Evolutionary conservation across 2,329 filamentous ascomycete genomes (phyloP), one percentile per base, ranked within the genome.

Genomic region (Cordyceps cateniannulata): DNA sequence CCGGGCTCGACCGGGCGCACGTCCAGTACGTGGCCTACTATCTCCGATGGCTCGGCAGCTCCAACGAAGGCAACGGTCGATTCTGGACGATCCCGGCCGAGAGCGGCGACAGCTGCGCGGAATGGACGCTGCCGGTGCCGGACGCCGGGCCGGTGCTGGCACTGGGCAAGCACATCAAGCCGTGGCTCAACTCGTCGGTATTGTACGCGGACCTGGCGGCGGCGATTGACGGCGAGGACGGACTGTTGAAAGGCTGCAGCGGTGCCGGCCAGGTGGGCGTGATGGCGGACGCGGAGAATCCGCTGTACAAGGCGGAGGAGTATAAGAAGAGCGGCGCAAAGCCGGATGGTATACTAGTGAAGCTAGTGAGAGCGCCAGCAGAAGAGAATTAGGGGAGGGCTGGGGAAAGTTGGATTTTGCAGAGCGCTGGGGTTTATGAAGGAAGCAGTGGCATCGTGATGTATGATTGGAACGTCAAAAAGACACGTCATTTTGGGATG

Each of bases 321-420:
- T 71, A 68, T 58, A 63, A 61, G 22, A 64, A 58, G 7, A 65
- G 62, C 5, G 60, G 60, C n/a, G 63, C 62, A 22, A 66, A 55
- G 10, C 64, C 68, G 1, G 60, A 63, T 27, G 69, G 66, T 1
- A 65, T 72, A 10, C 47, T 70, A 16, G 62, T 72, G 63, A 71
- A 71, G 66, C 50, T 70, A 40, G 67, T 70, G n/a, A 60, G 54
- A 10, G 62, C 59, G 14, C 61, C 61, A 32, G 32, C 22, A 22
- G n/a, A 20, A 8, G 2, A 12, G 38, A 14, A 16, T 38, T 38
- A 3, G 5, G 38, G 38, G 32, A 12, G 9, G 29, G 5, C 8
- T n/a, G 14, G 38, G 18, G 38, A 16, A 42, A 3, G 38, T 42
- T 16, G 2, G 38, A 18, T n/a, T 3, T 35, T 14, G 32, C 8